A percentile compares a stretch with the other conserved stretches of the same genome.
Evolutionary conservation across 2,329 filamentous ascomycete genomes (phyloP).

Genomic region (Orbilia javanica): DNA sequence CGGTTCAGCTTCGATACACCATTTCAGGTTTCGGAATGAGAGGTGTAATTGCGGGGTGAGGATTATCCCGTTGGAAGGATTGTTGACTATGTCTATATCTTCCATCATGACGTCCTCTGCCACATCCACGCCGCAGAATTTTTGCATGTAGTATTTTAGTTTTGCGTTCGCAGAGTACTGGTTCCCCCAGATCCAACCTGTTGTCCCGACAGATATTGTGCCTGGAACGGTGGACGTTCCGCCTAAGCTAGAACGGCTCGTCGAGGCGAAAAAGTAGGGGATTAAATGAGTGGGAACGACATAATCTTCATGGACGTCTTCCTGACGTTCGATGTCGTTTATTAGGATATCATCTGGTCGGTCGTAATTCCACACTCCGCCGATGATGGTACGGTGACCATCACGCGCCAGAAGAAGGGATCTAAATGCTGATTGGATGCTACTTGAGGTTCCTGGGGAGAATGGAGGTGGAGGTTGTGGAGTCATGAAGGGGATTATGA

Average conservation of each 20-base stretch:
- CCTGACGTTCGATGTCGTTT: conserved; percentile 38
- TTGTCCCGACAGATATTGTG: conserved; percentile 11
- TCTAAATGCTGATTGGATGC: conserved; percentile 26
- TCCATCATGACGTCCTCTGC: conserved; percentile 37
- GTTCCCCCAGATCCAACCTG: conserved; percentile 20
- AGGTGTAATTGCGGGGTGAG: conserved; percentile 30
- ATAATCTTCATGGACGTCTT: conserved; percentile 47
- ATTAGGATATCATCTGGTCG: conserved; percentile 26
- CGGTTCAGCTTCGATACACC: conserved; percentile 55
- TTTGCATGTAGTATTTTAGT: conserved; percentile 50
- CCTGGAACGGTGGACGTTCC: not conserved
- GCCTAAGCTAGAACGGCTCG: conserved; percentile 12
- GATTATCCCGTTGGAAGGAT: conserved; percentile 29
- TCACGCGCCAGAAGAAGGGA: conserved; percentile 28
- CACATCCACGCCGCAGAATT: conserved; percentile 31
- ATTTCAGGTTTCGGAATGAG: conserved; percentile 34
- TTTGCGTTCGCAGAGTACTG: conserved; percentile 30
- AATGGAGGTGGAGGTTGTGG: conserved; percentile 30
- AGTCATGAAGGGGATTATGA: conserved; percentile 54
- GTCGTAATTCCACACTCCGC: conserved; percentile 47
- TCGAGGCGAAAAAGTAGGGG: conserved; percentile 31
- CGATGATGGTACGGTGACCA: conserved; percentile 44
- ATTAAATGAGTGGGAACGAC: conserved; percentile 38
- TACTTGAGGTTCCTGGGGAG: conserved; percentile 21
- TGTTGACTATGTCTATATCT: conserved; percentile 32